Conservation (phyloP, 2,329 filamentous ascomycete species). For the Aspergillus niger region DNA sequence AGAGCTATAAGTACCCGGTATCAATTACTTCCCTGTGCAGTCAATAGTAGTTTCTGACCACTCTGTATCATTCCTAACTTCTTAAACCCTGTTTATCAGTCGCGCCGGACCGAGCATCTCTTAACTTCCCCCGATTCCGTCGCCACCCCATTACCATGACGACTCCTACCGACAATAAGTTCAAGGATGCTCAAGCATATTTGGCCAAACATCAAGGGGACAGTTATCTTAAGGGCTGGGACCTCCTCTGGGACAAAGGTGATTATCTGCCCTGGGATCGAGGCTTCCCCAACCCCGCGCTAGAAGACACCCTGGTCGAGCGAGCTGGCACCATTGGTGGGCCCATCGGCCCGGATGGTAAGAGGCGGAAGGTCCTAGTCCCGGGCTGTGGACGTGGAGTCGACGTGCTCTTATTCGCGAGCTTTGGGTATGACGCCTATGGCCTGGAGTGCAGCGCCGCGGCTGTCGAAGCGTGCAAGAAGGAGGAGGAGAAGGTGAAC, state of each 20-base stretch:
- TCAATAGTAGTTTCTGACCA: too few relatives aligned
- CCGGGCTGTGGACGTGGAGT: constrained; percentile 82
- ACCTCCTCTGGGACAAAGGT: constrained; percentile 57
- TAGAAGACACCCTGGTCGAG: constrained; percentile 56
- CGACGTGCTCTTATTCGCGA: constrained; percentile 74
- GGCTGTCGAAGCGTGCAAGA: constrained; percentile 45
- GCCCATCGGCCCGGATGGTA: constrained; percentile 27
- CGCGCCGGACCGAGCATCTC: too few relatives aligned
- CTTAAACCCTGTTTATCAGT: too few relatives aligned
- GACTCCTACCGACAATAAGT: neutral
- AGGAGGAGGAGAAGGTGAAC: constrained; percentile 21
- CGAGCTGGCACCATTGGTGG: constrained; percentile 40
- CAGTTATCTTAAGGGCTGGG: constrained; percentile 54
- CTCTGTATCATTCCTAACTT: too few relatives aligned
- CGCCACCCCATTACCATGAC: too few relatives aligned
- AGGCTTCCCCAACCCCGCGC: constrained; percentile 59
- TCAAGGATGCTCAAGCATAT: constrained; percentile 37
- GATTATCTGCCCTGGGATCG: constrained; percentile 61
- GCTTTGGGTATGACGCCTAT: constrained; percentile 74
- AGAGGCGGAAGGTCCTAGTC: constrained; percentile 64
- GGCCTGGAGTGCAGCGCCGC: constrained; percentile 68
- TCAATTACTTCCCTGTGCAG: too few relatives aligned
- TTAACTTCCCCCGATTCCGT: too few relatives aligned
- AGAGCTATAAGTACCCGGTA: too few relatives aligned
- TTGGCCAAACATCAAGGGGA: constrained; percentile 41